phyloP scores from a whole-genome alignment of 768 basidiomycete genomes.

The Terana coerulea region DNA sequence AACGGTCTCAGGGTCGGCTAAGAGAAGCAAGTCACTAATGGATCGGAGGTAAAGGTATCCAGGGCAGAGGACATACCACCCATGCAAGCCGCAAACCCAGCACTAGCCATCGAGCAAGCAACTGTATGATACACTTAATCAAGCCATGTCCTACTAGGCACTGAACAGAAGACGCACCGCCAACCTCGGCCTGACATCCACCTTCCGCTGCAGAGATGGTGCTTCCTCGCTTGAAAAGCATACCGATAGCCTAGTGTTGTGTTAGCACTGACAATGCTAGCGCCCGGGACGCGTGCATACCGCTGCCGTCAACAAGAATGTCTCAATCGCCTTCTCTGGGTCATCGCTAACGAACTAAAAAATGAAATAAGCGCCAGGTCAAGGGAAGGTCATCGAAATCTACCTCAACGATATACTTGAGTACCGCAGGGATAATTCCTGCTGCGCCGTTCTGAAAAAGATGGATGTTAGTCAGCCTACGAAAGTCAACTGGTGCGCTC shows the following conservation, averaged over 20 bases:
- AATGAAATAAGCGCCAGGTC: neutral
- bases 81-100: constrained; percentile 92
- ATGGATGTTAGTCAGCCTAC: neutral
- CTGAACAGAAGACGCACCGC: constrained; percentile 63
- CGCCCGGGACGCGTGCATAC: too few species aligned
- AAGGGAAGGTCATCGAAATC: constrained; percentile 3
- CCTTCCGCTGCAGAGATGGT: constrained; percentile 97
- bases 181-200: constrained; percentile 93
- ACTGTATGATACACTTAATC: constrained; percentile 38
- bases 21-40: neutral
- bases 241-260: constrained; percentile 69
- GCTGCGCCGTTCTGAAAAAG: constrained; percentile 68
- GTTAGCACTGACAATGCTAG: constrained; percentile 7
- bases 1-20: constrained; percentile 78
- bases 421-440: constrained; percentile 88
- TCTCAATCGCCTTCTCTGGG: constrained; percentile 81
- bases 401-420: constrained; percentile 87
- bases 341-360: constrained; percentile 84
- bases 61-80: constrained; percentile 49
- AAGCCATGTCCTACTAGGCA: too few species aligned
- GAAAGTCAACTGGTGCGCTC: neutral
- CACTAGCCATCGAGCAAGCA: constrained; percentile 94
- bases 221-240: constrained; percentile 96
- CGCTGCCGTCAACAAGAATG: constrained; percentile 86
- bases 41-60: constrained; percentile 5